Base-by-base conservation (phyloP, 371 early-diverging fungal genomes). In the Rozella allomycis region DNA sequence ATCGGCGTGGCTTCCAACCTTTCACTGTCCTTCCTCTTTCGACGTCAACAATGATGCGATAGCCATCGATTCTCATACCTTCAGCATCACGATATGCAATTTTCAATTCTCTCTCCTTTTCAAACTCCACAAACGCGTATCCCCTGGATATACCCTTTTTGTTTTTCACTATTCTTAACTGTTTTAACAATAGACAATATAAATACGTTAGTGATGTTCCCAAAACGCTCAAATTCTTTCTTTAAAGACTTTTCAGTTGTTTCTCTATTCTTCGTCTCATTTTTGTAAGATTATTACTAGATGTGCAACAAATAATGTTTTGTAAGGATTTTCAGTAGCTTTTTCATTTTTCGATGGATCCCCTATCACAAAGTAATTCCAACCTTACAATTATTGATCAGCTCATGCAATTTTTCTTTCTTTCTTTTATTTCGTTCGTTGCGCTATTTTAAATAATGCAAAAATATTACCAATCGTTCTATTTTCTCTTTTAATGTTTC, bases 11-110 rank as follows among this genome's bases (percentile, higher is more conserved):
- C 34, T 54, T 56, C 90, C 90, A 93, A 25, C 77, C 88, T 38
- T 78, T 80, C 10, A 88, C 91, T 8, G 90, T 87, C 25, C 94
- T 68, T 13, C 90, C 94, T 34, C 91, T 74, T 47, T 93, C 91
- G 6, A 93, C 90, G 49, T 93, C 94, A 1, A 88, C 84, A 12
- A 86, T 56, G 12, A 85, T 58, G 20, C 85, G 72, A 13, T 81
- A 72, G 12, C 79, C 84, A 21, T 75, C 50, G 11, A 93, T 57
- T 40, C 78, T 78, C 38, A 77, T 55, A 4, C 85, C 87, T 47
- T 87, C 88, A 3, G 85, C 80, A 41, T 80, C 78, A 37, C 74
- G 68, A 52, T 73, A 81, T 2, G 91, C 91, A 20, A 70, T 16
- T 41, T 76, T 72, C 76, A 87, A 72, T 42, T 82, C 87, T 21